phyloP scores from a whole-genome alignment of 2,329 filamentous ascomycete species.

The Alternaria triticina region DNA sequence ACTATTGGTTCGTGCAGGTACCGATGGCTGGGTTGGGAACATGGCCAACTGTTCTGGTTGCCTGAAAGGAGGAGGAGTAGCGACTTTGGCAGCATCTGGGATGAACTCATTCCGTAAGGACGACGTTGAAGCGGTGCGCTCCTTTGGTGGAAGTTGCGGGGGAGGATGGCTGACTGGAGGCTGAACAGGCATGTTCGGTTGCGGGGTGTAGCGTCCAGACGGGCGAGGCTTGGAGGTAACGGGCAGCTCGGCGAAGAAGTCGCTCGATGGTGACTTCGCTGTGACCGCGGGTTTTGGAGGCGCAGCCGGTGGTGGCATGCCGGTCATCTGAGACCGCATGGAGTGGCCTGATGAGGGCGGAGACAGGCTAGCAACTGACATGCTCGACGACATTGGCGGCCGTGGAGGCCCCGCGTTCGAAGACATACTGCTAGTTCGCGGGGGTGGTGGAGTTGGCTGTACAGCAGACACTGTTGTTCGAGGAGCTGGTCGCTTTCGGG shows the following conservation, averaged over 20 bases:
- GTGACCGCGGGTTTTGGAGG: conserved; percentile 35
- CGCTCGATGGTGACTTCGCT: conserved; percentile 40
- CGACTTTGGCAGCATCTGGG: conserved; percentile 31
- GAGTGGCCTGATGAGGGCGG: conserved; percentile 51
- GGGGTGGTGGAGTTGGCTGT: conserved; percentile 59
- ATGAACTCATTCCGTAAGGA: conserved; percentile 44
- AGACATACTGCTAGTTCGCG: conserved; percentile 67
- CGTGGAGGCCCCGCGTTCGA: conserved; percentile 24
- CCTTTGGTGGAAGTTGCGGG: conserved; percentile 37
- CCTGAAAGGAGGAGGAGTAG: conserved; percentile 39
- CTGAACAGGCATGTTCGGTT: conserved; percentile 35
- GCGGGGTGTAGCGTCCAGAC: conserved; percentile 49
- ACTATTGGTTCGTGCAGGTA: conserved; percentile 39
- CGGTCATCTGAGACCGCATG: conserved; percentile 38
- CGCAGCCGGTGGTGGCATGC: conserved; percentile 30
- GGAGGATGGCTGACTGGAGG: conserved; percentile 29
- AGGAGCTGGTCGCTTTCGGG: conserved; percentile 61
- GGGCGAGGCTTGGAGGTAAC: conserved; percentile 50
- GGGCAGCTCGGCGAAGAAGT: conserved; percentile 59
- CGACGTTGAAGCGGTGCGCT: conserved; percentile 46
- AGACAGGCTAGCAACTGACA: conserved; percentile 46
- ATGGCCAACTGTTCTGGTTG: conserved; percentile 52
- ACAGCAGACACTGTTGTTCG: conserved; percentile 34
- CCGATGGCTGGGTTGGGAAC: conserved; percentile 42
- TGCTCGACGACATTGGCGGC: conserved; percentile 36